Base-by-base conservation (phyloP, 2,329 filamentous ascomycete genomes). In the Aspergillus quadrilineatus region DNA sequence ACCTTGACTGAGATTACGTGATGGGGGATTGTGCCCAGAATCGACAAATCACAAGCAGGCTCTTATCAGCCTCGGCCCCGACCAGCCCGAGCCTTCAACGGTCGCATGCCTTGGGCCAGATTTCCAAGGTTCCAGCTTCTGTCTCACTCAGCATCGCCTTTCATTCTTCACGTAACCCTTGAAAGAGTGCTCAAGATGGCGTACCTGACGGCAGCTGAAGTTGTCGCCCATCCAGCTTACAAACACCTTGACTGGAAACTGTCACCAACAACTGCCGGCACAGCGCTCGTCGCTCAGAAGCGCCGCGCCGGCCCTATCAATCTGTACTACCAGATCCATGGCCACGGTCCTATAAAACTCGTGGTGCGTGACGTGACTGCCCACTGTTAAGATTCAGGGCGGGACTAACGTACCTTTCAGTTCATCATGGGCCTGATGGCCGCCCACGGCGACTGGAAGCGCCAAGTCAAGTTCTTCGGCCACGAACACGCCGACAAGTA, bases 371-470 rank as follows among this genome's bases (percentile, higher is more conserved):
- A 30, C 8, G 26, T 22, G 26, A 3, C 7, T 6, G 15, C 7
- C n/a, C 4, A 15, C 7, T 14, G 26, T 28, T 28, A 4, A 28
- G 26, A 28, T 10, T 47, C 10, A 15, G n/a, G 6, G 3, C n/a
- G 6, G 36, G 15, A 3, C 8, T 15, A 15, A 28, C 6, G 30
- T 55, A 46, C 47, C 10, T 53, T 41, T 36, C 65, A 92, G 89
- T 85, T 89, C 77, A 82, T 95, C 66, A 91, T 91, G 86, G 91
- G 91, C 60, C 81, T 95, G 3, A 90, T 87, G 37, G 86, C 86
- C 55, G 80, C 80, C 57, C 80, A 83, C 68, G 80, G 84, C 43
- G 82, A 85, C 55, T 95, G 89, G 89, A 90, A 95, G 77, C 85
- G 89, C 52, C 91, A 95, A 70, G 94, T 88, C 8, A 84, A 88